Evolutionary conservation across 768 basidiomycete species (phyloP).

Genomic region (Hypholoma sublateritium): DNA sequence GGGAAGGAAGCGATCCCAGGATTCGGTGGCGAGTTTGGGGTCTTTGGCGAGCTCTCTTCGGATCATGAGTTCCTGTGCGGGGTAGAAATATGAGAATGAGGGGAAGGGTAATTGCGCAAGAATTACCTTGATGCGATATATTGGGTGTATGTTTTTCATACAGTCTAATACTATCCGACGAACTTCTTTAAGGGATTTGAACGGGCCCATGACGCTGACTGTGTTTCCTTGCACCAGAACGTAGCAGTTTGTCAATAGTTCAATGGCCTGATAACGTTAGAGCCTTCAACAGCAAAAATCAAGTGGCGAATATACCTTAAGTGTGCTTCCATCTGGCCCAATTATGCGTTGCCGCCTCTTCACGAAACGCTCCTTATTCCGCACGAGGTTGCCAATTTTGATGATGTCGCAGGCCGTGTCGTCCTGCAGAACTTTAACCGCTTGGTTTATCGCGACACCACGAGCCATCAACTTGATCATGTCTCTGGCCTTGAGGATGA

Average conservation of each 20-base stretch:
- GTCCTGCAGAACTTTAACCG: conserved; percentile 89
- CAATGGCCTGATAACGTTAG: conserved; percentile 72
- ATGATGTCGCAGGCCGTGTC: conserved; percentile 93
- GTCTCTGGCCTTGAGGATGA: conserved; percentile 94
- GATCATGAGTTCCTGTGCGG: conserved; percentile 90
- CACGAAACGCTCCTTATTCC: conserved; percentile 96
- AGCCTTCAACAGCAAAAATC: not conserved
- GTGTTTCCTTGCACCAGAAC: conserved; percentile 98
- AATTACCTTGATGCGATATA: conserved; percentile 93
- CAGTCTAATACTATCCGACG: conserved; percentile 95
- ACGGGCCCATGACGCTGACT: conserved; percentile 96
- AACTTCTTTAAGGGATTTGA: conserved; percentile 95
- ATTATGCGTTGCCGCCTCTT: conserved; percentile 96
- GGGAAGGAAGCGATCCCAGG: conserved; percentile 97
- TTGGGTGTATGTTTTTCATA: conserved; percentile 99
- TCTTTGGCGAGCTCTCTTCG: conserved; percentile 97
- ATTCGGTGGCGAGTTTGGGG: conserved; percentile 89
- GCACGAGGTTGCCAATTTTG: conserved; percentile 91
- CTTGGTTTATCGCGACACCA: conserved; percentile 83
- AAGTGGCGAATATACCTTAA: conserved; percentile 62
- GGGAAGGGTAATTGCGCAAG: not conserved
- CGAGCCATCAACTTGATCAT: conserved; percentile 93
- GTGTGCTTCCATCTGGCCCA: conserved; percentile 94
- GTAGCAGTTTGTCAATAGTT: conserved; percentile 94
- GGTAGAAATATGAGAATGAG: not conserved